Conservation (phyloP, 2,329 filamentous ascomycete genomes). For the Sclerotinia borealis region DNA sequence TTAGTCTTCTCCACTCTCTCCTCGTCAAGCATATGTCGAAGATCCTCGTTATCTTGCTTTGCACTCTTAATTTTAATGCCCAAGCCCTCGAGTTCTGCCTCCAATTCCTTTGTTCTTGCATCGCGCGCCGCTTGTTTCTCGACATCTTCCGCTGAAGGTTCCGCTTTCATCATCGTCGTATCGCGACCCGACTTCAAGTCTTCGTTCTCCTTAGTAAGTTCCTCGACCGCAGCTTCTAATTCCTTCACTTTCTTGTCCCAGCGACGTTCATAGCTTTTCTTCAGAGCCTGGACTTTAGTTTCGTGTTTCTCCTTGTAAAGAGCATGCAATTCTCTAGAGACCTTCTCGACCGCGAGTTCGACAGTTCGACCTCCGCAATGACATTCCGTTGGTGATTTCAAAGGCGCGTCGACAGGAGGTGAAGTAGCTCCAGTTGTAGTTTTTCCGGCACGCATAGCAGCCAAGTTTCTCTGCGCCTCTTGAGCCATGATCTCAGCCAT, state of each 20-base stretch:
- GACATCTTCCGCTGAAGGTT: constrained; percentile 36
- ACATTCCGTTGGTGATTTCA: constrained; percentile 29
- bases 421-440: constrained; percentile 27
- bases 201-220: constrained; percentile 68
- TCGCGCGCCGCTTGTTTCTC: constrained; percentile 67
- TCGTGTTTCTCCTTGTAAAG: constrained; percentile 98
- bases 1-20: constrained; percentile 81
- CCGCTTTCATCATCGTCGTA: constrained; percentile 54
- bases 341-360: constrained; percentile 79
- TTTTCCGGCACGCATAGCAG: constrained; percentile 62
- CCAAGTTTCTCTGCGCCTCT: constrained; percentile 70
- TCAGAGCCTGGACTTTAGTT: constrained; percentile 87
- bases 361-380: constrained; percentile 51
- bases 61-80: constrained; percentile 66
- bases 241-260: constrained; percentile 85
- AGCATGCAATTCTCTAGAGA: constrained; percentile 86
- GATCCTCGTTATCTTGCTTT: constrained; percentile 60
- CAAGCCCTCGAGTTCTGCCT: constrained; percentile 66
- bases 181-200: constrained; percentile 56
- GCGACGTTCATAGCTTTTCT: constrained; percentile 74
- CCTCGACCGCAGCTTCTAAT: constrained; percentile 65
- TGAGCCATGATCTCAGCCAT: constrained; percentile 70
- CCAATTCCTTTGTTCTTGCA: constrained; percentile 75
- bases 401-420: constrained; percentile 33
- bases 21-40: constrained; percentile 60